phyloP scores from a whole-genome alignment of 1,284 basidiomycete genomes.

The Hypsizygus ulmarius region DNA sequence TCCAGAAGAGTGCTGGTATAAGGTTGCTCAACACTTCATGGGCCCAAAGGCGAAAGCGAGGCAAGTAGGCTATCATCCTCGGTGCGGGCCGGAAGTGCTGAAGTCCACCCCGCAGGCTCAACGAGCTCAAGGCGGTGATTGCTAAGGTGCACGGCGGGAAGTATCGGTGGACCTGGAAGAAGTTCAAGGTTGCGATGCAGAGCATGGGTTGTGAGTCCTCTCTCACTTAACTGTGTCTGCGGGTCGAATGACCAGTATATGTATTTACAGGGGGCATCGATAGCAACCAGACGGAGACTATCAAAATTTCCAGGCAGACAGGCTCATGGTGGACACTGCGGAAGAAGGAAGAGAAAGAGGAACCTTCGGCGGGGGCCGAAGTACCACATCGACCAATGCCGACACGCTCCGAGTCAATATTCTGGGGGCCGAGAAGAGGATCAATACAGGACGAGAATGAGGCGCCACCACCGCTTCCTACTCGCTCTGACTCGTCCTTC shows the following conservation, averaged over 20 bases:
- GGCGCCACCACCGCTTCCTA: constrained; percentile 5
- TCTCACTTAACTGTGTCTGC: neutral
- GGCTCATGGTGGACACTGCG: constrained; percentile 61
- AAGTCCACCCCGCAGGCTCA: constrained; percentile 39
- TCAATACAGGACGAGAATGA: constrained; percentile 3
- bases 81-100: neutral
- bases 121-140: constrained; percentile 69
- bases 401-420: constrained; percentile 12
- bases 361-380: constrained; percentile 17
- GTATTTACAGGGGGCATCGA: constrained; percentile 57
- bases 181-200: constrained; percentile 69
- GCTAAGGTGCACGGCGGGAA: constrained; percentile 68
- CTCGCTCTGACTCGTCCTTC: constrained; percentile 8
- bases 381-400: constrained; percentile 14
- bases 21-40: constrained; percentile 71
- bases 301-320: constrained; percentile 57
- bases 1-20: constrained; percentile 76
- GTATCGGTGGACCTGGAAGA: constrained; percentile 78
- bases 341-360: constrained; percentile 41
- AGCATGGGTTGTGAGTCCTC: constrained; percentile 72
- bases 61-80: constrained; percentile 22
- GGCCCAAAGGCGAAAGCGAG: constrained; percentile 57
- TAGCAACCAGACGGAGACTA: constrained; percentile 48
- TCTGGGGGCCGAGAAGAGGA: constrained; percentile 12
- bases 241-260: neutral